A percentile compares a stretch with the other conserved stretches of the same genome.
These are phyloP conservation scores for Boletus sensibilis DNA, from an alignment of 768 basidiomycete genomes.

Conservation along the genomic window DNA sequence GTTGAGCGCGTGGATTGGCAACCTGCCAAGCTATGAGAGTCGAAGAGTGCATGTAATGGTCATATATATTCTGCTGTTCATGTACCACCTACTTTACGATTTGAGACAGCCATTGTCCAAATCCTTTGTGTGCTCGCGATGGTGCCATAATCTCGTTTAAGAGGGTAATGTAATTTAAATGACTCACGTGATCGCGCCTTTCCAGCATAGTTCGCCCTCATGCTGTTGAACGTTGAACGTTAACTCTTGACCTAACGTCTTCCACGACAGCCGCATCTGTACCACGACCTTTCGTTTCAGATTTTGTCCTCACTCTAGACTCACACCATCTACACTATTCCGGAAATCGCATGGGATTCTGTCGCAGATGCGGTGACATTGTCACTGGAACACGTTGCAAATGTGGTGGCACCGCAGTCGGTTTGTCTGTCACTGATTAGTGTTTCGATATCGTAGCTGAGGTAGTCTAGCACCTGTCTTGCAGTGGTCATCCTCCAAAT, in stretches of 20 bases:
- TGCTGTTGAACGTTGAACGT: constrained; percentile 6
- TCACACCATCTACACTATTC: neutral
- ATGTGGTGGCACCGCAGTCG: constrained; percentile 78
- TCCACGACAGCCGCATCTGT: neutral
- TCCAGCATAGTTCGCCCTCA: constrained; percentile 5
- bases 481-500: constrained; percentile 51
- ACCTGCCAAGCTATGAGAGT: constrained; percentile 36
- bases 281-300: neutral
- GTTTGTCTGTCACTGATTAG: constrained; percentile 44
- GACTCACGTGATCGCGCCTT: constrained; percentile 21
- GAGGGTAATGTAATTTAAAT: neutral
- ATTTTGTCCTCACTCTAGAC: neutral
- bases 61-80: neutral
- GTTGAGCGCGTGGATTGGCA: constrained; percentile 71
- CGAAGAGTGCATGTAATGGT: neutral
- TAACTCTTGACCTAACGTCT: constrained; percentile 3
- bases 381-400: constrained; percentile 68
- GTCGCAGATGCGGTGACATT: constrained; percentile 83
- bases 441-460: constrained; percentile 14
- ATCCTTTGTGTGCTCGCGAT: neutral
- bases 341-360: constrained; percentile 65
- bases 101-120: neutral
- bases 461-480: constrained; percentile 58
- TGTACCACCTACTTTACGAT: neutral
- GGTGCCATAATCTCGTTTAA: neutral